phyloP scores from a whole-genome alignment of 2,329 filamentous ascomycete species.

The Xenoacremonium recifei region DNA sequence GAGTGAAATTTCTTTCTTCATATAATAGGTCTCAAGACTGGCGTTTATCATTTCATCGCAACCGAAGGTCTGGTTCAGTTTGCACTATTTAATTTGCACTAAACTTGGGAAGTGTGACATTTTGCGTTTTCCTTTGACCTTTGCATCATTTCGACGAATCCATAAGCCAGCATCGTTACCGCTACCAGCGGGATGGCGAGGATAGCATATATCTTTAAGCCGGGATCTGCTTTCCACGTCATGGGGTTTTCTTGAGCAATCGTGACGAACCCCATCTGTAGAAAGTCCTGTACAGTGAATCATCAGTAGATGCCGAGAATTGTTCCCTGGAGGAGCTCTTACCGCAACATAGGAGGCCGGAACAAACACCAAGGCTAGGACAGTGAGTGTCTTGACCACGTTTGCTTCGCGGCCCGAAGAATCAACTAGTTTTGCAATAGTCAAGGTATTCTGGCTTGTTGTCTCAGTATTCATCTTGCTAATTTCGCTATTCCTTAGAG shows the following conservation, averaged over 20 bases:
- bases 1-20: too few species aligned
- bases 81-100: too few species aligned
- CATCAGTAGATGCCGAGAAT: too few species aligned
- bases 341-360: constrained; percentile 3
- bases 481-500: constrained; percentile 6
- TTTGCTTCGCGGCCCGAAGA: background rate
- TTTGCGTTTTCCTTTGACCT: background rate
- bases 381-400: constrained; percentile 6
- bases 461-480: constrained; percentile 1
- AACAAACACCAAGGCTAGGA: constrained; percentile 4
- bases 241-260: background rate
- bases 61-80: too few species aligned
- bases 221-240: background rate
- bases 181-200: constrained; percentile 3
- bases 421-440: constrained; percentile 1
- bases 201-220: constrained; percentile 4
- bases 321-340: too few species aligned
- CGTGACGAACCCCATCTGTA: constrained; percentile 3
- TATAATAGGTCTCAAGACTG: too few species aligned
- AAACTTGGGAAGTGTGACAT: too few species aligned
- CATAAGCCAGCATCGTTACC: constrained; percentile 5
- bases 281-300: constrained; percentile 6
- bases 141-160: background rate
- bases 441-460: background rate
- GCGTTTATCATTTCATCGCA: too few species aligned